Evolutionary conservation across 2,329 filamentous ascomycete species (phyloP).

Genomic region (Onygenales sp.): DNA sequence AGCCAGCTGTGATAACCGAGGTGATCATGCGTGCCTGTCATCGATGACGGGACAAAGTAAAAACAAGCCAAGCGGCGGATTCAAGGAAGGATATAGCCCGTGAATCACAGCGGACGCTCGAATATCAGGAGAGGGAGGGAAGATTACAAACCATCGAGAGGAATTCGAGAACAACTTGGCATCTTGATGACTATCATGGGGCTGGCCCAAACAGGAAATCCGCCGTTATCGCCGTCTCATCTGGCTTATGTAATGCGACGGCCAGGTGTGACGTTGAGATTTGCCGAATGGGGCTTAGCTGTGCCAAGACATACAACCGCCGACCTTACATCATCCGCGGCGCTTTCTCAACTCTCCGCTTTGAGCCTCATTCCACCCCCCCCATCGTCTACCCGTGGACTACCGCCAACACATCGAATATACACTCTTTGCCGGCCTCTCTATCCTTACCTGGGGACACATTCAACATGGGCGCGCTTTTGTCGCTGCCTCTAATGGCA

Average conservation of each 20-base stretch:
- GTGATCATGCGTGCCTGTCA: neutral
- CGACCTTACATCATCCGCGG: neutral
- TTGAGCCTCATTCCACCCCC: neutral
- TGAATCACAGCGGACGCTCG: too few relatives aligned
- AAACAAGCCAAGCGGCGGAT: neutral
- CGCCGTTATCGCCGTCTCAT: neutral
- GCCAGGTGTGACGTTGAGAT: neutral
- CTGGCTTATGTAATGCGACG: neutral
- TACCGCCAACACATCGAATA: neutral
- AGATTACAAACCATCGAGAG: neutral
- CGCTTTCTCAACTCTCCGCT: neutral
- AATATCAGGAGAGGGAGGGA: too few relatives aligned
- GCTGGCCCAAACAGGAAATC: neutral
- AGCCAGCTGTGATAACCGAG: neutral
- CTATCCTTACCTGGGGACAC: neutral
- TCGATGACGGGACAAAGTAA: neutral
- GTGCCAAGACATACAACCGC: neutral
- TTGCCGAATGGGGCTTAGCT: neutral
- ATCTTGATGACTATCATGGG: neutral
- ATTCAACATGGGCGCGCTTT: constrained; percentile 70
- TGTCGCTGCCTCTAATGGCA: constrained; percentile 82
- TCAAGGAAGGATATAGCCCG: neutral
- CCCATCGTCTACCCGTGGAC: neutral
- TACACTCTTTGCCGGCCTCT: neutral
- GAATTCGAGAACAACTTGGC: neutral